Percentiles rank a stretch among this genome's conserved stretches.
phyloP scores from a whole-genome alignment of 2,329 filamentous ascomycete genomes.

The Scedosporium minutisporum region DNA sequence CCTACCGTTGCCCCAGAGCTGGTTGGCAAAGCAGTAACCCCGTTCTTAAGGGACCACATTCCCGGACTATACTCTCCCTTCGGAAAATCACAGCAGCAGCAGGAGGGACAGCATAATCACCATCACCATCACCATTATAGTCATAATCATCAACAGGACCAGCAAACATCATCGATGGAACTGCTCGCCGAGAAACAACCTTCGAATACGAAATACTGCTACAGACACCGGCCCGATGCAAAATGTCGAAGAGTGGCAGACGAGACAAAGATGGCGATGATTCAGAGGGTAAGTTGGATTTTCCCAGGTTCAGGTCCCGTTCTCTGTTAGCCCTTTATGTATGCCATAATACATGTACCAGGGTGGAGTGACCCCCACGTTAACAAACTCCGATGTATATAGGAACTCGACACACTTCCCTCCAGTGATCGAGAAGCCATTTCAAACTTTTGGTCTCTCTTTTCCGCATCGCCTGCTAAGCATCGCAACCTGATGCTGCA shows the following conservation, averaged over 20 bases:
- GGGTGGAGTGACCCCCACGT: background rate
- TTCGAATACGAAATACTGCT: slow-evolving; percentile 85
- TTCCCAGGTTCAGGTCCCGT: background rate
- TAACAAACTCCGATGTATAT: slow-evolving; percentile 2
- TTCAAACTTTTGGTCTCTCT: slow-evolving; percentile 93
- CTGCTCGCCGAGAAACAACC: slow-evolving; percentile 37
- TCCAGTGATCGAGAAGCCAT: slow-evolving; percentile 88
- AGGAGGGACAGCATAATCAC: slow-evolving; percentile 9
- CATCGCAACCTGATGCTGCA: slow-evolving; percentile 95
- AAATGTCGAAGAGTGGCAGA: slow-evolving; percentile 90
- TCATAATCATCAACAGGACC: background rate
- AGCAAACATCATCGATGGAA: slow-evolving; percentile 17
- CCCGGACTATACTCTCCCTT: slow-evolving; percentile 79
- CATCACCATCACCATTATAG: slow-evolving; percentile 10
- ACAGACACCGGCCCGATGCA: slow-evolving; percentile 85
- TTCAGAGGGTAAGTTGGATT: slow-evolving; percentile 62
- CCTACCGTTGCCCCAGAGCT: slow-evolving; percentile 55
- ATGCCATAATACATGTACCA: background rate
- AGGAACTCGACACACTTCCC: slow-evolving; percentile 76
- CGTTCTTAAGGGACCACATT: slow-evolving; percentile 86
- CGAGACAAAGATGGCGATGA: slow-evolving; percentile 89
- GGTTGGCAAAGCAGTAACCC: slow-evolving; percentile 69
- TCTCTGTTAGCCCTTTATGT: background rate
- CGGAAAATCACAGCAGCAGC: slow-evolving; percentile 43
- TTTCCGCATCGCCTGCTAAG: slow-evolving; percentile 88